Evolutionary conservation across 345 rosid genomes (phyloP), one percentile per base, ranked within the genome.

Genomic region (Rhodomyrtus tomentosa): DNA sequence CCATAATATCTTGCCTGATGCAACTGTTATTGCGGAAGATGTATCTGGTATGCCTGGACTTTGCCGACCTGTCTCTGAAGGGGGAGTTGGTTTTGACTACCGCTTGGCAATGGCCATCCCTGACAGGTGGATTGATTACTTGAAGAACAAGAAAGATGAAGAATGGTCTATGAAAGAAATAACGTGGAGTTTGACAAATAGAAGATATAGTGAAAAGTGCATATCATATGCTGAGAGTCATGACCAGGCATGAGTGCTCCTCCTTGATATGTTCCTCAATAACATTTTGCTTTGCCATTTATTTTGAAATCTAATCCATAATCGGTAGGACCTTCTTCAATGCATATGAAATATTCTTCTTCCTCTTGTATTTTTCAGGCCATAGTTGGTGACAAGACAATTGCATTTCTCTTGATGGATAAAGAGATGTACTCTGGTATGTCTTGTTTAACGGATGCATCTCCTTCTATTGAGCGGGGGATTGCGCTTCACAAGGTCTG

Each of bases 1-100:
- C 82, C 93, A 90, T 87, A 88, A 85, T 84, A 89, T 93, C 87
- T 89, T 94, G 50, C 95, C 94, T 6, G 94, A 91, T 74, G 96
- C 95, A 36, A 91, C 92, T 86, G 91, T 94, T 85, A 90, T 94
- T 86, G 96, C 98, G 56, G 98, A 94, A 89, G 96, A 94, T 87
- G 98, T 94, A 82, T 94, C 98, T 73, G 98, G 96, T 81, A 93
- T 92, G 96, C 98, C 98, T 82, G 98, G 93, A 88, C 96, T 94
- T 83, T 88, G 96, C 85, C 88, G 88, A 86, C 90, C 92, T 82
- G 95, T 93, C 84, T 87, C 90, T 84, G 92, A 90, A 83, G 94
- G 93, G 12, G 95, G 96, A 40, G 83, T 90, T 53, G 98, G 98
- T 84, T 93, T 94, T 42, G 93, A 94, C 80, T 94, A 92, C 87